These are phyloP conservation scores for Elsinoe arachidis DNA, from an alignment of 2,329 filamentous ascomycete genomes.

Conservation along the genomic window DNA sequence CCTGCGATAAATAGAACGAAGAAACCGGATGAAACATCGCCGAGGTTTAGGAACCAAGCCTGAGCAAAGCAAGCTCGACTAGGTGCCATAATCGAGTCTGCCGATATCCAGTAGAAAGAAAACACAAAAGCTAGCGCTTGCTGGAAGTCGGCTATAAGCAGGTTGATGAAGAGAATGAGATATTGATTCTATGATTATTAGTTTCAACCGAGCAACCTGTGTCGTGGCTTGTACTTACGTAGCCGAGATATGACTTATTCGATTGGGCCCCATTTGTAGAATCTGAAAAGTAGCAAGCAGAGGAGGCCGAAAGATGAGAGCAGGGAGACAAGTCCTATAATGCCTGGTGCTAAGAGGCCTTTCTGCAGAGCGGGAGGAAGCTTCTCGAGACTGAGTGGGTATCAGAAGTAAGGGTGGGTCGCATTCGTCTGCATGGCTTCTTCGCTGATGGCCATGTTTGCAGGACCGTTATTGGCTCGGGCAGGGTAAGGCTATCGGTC, in stretches of 20 bases:
- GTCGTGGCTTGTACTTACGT: constrained; percentile 15
- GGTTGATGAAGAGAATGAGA: constrained; percentile 59
- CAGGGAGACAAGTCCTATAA: constrained; percentile 24
- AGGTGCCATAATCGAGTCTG: constrained; percentile 47
- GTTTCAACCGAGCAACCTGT: not conserved
- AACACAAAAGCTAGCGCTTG: constrained; percentile 57
- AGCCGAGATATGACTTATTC: constrained; percentile 24
- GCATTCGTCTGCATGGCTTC: constrained; percentile 5
- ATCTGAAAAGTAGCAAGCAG: constrained; percentile 24
- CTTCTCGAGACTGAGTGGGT: constrained; percentile 23
- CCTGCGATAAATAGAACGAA: constrained; percentile 59
- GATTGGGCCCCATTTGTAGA: constrained; percentile 25
- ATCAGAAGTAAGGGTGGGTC: constrained; percentile 22
- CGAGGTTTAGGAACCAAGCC: constrained; percentile 60
- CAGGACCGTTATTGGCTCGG: not conserved
- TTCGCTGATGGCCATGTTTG: constrained; percentile 8
- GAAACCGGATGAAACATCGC: constrained; percentile 57
- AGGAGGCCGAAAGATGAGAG: constrained; percentile 22
- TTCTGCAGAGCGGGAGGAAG: constrained; percentile 19
- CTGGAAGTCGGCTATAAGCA: constrained; percentile 59
- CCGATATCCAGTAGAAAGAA: constrained; percentile 50
- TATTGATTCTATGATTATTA: constrained; percentile 50
- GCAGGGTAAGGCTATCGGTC: not conserved
- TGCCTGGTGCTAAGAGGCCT: constrained; percentile 24
- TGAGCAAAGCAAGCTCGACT: constrained; percentile 53